Percentiles rank a stretch among this genome's conserved stretches.
These are phyloP conservation scores for Coemansia sp. DNA, from an alignment of 192 early-diverging fungal species.

Conservation along the genomic window DNA sequence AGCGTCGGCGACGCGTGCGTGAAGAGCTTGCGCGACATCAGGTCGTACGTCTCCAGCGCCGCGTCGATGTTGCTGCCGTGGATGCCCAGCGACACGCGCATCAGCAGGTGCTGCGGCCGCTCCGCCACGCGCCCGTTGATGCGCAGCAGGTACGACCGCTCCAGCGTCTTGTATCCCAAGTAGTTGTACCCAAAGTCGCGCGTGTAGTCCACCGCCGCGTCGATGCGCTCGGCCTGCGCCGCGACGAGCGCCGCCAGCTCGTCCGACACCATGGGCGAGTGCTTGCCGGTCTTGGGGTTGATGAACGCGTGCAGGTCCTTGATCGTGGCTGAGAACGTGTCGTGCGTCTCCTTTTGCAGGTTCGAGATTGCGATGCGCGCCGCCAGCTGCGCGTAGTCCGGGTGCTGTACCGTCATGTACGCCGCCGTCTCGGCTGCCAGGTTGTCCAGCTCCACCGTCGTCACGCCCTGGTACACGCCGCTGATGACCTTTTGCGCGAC, in stretches of 20 bases:
- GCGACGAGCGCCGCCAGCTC: slow-evolving; percentile 68
- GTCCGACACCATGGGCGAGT: slow-evolving; percentile 91
- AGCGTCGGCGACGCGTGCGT: slow-evolving; percentile 97
- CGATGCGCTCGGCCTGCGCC: slow-evolving; percentile 78
- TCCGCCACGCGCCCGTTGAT: slow-evolving; percentile 89
- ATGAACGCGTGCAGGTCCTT: slow-evolving; percentile 85
- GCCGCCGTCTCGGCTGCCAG: slow-evolving; percentile 94
- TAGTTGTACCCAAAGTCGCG: slow-evolving; percentile 98
- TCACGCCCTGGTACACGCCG: slow-evolving; percentile 97
- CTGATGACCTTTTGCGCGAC: slow-evolving; percentile 94
- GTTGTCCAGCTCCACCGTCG: slow-evolving; percentile 96
- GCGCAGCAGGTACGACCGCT: slow-evolving; percentile 91
- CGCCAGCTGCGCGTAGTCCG: slow-evolving; percentile 95
- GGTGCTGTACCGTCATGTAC: slow-evolving; percentile 88
- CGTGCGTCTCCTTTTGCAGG: slow-evolving; percentile 83
- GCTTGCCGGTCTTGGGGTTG: slow-evolving; percentile 90
- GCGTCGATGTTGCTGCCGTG: slow-evolving; percentile 90
- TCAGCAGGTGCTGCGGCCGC: slow-evolving; percentile 97
- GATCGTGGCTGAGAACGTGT: slow-evolving; percentile 81
- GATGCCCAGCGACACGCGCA: slow-evolving; percentile 98
- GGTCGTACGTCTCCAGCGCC: slow-evolving; percentile 94
- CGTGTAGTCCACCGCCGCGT: slow-evolving; percentile 97
- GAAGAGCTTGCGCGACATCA: slow-evolving; percentile 92
- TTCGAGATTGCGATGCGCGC: slow-evolving; percentile 97
- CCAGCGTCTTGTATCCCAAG: slow-evolving; percentile 99